A percentile compares a stretch with the other conserved stretches of the same genome.
phyloP scores from a whole-genome alignment of 2,329 filamentous ascomycete genomes.

The Penicillium brevicompactum region DNA sequence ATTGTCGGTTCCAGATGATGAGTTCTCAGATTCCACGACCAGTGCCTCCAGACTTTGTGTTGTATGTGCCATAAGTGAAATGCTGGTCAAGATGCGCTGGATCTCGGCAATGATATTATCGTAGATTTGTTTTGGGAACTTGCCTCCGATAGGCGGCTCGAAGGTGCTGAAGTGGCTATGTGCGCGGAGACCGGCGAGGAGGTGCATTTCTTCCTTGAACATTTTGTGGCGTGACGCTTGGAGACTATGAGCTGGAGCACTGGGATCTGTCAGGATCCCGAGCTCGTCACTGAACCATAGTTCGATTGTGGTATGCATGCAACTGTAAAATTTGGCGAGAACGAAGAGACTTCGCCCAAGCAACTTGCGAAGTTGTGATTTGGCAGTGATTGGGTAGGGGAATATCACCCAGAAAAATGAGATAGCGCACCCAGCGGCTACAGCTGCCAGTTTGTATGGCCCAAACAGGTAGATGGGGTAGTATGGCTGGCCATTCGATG shows the following conservation, averaged over 20 bases:
- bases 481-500: constrained; percentile 64
- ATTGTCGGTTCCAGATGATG: constrained; percentile 29
- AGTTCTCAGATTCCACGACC: constrained; percentile 6
- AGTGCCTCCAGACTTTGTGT: constrained; percentile 53
- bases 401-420: constrained; percentile 79
- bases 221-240: constrained; percentile 59
- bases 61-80: constrained; percentile 65
- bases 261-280: constrained; percentile 19
- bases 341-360: constrained; percentile 70
- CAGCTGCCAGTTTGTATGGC: constrained; percentile 69
- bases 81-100: constrained; percentile 59
- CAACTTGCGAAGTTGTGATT: constrained; percentile 66
- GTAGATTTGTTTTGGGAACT: constrained; percentile 67
- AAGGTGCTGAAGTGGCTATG: constrained; percentile 67
- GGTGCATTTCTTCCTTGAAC: constrained; percentile 66
- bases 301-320: constrained; percentile 68
- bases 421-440: constrained; percentile 66
- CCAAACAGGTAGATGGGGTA: constrained; percentile 72
- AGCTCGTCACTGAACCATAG: constrained; percentile 62
- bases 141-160: constrained; percentile 72
- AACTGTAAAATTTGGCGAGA: constrained; percentile 71
- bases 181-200: constrained; percentile 62
- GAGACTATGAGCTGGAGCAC: constrained; percentile 41
- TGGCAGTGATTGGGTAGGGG: constrained; percentile 70
- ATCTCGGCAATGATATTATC: constrained; percentile 62